Evolutionary conservation across 352 stramenopile species (phyloP), one percentile per base, ranked within the genome.

Genomic region (Phytophthora multivora): DNA sequence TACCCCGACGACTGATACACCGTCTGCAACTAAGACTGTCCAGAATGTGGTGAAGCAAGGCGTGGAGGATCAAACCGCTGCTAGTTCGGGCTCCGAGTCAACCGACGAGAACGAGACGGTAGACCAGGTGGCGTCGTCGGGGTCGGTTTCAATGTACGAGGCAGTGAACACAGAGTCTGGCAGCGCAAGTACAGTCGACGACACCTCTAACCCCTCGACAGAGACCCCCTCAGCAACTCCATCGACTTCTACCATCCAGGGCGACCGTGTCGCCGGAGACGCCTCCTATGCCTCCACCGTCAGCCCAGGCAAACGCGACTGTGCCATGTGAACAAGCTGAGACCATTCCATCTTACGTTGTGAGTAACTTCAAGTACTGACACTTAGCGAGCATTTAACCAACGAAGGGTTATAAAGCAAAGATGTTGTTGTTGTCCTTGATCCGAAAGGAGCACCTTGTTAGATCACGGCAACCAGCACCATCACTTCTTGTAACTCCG

Each of bases 351-450:
- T 33, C 8, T 45, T 45, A 30, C 33, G 45, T 41, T 53, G 35
- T 55, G 38, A 50, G 49, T 53, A 59, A 52, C 58, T 52, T 55
- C 50, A 61, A 54, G 31, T 59, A 50, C 55, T 56, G 38, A 50
- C 54, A 62, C 21, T 38, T 62, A 48, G 53, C 33, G 35, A 55
- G 16, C 54, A 35, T 28, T 59, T 54, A 61, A 54, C 40, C 35
- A 47, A 55, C 21, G 16, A 36, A 35, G 15, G 45, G 45, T 50
- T 43, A 50, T 58, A 63, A 46, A 63, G 25, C 46, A 38, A 42
- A 16, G 18, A 21, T 26, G 42, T 11, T 51, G 26, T 8, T 26
- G 45, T 51, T 21, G 33, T 16, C 21, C 28, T 36, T 56, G 16
- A 28, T 35, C 9, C 45, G 18, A 40, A 31, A 23, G 21, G 21